phyloP scores from a whole-genome alignment of 2,329 filamentous ascomycete species.

The Clathrospora elynae region DNA sequence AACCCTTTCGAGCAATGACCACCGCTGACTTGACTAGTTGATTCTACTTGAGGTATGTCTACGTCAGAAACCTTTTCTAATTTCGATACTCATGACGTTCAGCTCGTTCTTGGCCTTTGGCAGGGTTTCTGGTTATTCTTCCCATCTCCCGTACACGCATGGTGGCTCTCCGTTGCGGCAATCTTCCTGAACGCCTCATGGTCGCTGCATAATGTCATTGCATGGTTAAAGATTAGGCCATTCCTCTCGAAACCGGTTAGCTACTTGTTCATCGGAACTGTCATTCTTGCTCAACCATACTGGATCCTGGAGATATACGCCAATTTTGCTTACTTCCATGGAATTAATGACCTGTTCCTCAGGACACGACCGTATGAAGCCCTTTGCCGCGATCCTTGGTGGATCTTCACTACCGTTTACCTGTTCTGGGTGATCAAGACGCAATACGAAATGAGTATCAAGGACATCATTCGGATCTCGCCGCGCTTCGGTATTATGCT shows the following conservation, averaged over 20 bases:
- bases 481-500: slow-evolving; percentile 69
- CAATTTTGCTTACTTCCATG: slow-evolving; percentile 68
- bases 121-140: slow-evolving; percentile 66
- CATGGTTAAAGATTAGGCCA: slow-evolving; percentile 69
- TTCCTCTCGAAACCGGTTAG: slow-evolving; percentile 60
- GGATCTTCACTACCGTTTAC: slow-evolving; percentile 65
- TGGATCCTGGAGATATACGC: slow-evolving; percentile 69
- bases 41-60: slow-evolving; percentile 51
- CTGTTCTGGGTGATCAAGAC: slow-evolving; percentile 68
- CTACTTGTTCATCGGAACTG: slow-evolving; percentile 62
- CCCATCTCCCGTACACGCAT: slow-evolving; percentile 61
- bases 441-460: slow-evolving; percentile 63
- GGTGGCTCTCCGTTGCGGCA: slow-evolving; percentile 66
- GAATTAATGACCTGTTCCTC: slow-evolving; percentile 58
- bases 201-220: slow-evolving; percentile 68
- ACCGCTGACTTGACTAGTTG: slow-evolving; percentile 40
- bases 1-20: background rate
- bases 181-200: slow-evolving; percentile 67
- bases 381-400: slow-evolving; percentile 69
- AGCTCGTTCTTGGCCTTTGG: slow-evolving; percentile 62
- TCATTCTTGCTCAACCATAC: slow-evolving; percentile 65
- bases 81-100: slow-evolving; percentile 11
- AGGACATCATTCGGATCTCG: slow-evolving; percentile 64
- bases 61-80: background rate
- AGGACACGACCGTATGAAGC: slow-evolving; percentile 64